These are phyloP conservation scores for Brassica hybrid DNA, from an alignment of 441 rosid genomes.

Conservation along the genomic window DNA sequence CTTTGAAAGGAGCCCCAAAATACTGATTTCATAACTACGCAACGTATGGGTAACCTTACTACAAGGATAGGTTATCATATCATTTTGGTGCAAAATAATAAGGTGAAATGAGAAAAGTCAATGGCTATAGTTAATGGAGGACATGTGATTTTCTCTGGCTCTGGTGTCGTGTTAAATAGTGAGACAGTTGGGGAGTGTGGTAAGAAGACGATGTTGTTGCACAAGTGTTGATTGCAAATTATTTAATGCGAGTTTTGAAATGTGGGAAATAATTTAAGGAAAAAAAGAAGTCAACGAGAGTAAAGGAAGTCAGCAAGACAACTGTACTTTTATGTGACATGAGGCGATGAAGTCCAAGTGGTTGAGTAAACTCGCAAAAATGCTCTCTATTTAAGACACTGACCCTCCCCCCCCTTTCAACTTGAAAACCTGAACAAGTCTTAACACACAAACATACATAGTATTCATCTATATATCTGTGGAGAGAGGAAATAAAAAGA, in stretches of 20 bases:
- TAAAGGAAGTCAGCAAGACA: too few species aligned
- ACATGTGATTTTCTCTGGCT: slow-evolving; percentile 22
- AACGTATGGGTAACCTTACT: not conserved
- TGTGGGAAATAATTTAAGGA: not conserved
- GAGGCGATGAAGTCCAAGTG: too few species aligned
- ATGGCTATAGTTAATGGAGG: slow-evolving; percentile 36
- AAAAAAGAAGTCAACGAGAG: slow-evolving; percentile 20
- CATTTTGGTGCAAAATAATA: not conserved
- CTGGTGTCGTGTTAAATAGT: slow-evolving; percentile 15
- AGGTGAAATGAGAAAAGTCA: slow-evolving; percentile 27
- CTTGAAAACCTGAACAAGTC: too few species aligned
- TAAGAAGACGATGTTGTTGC: not conserved
- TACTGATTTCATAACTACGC: not conserved
- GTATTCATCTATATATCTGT: too few species aligned
- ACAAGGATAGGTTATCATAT: too few species aligned
- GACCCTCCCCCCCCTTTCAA: too few species aligned
- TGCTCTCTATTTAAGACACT: too few species aligned
- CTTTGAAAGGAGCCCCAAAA: not conserved
- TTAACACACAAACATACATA: too few species aligned
- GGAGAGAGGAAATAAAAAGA: too few species aligned
- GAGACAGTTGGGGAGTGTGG: slow-evolving; percentile 28
- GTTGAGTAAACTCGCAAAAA: too few species aligned
- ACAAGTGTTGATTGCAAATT: slow-evolving; percentile 17
- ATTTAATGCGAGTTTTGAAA: not conserved
- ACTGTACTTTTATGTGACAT: too few species aligned